Evolutionary conservation across 768 basidiomycete genomes (phyloP).

Genomic region (Mycena olivaceomarginata): DNA sequence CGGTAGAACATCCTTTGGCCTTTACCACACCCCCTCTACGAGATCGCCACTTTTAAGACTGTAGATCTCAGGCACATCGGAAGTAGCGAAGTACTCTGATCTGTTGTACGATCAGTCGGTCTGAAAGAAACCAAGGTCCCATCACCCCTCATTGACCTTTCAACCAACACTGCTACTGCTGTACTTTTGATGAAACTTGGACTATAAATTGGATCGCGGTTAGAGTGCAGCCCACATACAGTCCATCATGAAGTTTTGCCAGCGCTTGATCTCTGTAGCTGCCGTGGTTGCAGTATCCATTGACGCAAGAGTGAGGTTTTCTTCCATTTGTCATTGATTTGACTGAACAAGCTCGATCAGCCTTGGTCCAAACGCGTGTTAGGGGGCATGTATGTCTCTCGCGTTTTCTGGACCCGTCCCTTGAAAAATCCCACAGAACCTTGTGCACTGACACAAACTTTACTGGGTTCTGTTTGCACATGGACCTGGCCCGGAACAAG

Average conservation of each 20-base stretch:
- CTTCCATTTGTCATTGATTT: constrained; percentile 11
- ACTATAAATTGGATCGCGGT: too few relatives aligned
- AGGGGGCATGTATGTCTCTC: constrained; percentile 30
- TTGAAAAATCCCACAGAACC: constrained; percentile 16
- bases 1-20: too few relatives aligned
- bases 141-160: too few relatives aligned
- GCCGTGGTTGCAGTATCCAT: background rate
- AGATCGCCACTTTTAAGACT: constrained; percentile 20
- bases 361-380: constrained; percentile 27
- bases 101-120: too few relatives aligned
- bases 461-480: constrained; percentile 23
- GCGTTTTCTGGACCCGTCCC: constrained; percentile 12
- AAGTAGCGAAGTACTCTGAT: too few relatives aligned
- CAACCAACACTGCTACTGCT: too few relatives aligned
- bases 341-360: constrained; percentile 17
- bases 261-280: background rate
- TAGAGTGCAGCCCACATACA: too few relatives aligned
- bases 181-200: too few relatives aligned
- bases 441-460: constrained; percentile 29
- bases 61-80: constrained; percentile 21
- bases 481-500: constrained; percentile 25
- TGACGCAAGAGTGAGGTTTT: background rate
- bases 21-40: constrained; percentile 10
- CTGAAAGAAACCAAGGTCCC: too few relatives aligned
- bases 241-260: background rate